Percentiles rank a stretch among this genome's conserved stretches.
Conservation (phyloP, 129 eudicot species). For the Solidago caesia region DNA sequence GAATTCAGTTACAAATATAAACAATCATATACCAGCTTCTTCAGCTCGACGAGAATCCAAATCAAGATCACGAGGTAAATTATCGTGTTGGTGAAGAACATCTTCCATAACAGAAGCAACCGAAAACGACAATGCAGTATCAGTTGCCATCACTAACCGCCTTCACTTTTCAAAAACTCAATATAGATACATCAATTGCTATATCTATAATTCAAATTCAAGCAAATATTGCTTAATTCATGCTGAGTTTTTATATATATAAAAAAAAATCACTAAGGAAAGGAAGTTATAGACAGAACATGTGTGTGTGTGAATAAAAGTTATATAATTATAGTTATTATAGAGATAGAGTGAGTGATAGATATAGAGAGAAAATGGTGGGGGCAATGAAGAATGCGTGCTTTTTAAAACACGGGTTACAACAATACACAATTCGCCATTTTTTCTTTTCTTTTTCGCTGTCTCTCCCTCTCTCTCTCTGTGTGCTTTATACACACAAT, state of each 20-base stretch:
- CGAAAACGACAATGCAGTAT: slow-evolving; percentile 58
- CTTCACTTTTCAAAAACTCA: slow-evolving; percentile 21
- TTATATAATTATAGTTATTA: not conserved
- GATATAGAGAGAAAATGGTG: slow-evolving; percentile 32
- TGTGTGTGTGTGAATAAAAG: not conserved
- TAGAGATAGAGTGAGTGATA: slow-evolving; percentile 16
- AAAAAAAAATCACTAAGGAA: not conserved
- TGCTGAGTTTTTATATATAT: slow-evolving; percentile 4
- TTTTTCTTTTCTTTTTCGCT: slow-evolving; percentile 39
- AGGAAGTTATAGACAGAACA: not conserved
- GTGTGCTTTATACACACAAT: slow-evolving; percentile 43
- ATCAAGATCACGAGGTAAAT: slow-evolving; percentile 60
- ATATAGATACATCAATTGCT: slow-evolving; percentile 11
- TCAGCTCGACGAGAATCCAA: slow-evolving; percentile 93
- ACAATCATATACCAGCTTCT: slow-evolving; percentile 67
- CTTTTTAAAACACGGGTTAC: slow-evolving; percentile 20
- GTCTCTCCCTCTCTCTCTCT: slow-evolving; percentile 45
- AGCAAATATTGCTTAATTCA: not conserved
- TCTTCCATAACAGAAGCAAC: slow-evolving; percentile 88
- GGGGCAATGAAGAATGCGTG: slow-evolving; percentile 35
- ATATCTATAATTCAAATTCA: slow-evolving; percentile 3
- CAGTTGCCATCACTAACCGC: slow-evolving; percentile 50
- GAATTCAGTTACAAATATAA: not conserved
- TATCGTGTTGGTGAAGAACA: slow-evolving; percentile 94
- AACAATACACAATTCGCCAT: slow-evolving; percentile 36